Base-by-base conservation (phyloP, 2,329 filamentous ascomycete species). In the Malbranchea cinnamomea region DNA sequence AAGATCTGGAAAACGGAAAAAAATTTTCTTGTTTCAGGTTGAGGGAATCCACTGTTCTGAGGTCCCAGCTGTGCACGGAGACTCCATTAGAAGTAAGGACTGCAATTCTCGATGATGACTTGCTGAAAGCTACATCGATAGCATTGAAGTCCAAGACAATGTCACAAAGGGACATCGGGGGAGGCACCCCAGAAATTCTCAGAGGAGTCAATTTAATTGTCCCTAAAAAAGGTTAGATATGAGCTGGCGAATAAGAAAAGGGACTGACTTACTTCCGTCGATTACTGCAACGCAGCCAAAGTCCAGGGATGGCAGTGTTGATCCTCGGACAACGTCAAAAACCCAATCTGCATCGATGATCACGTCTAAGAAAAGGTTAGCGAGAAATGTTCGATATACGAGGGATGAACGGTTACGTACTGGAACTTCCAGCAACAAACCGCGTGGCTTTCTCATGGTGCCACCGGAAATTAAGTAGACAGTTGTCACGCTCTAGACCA, bases 81-180 rank as follows among this genome's bases (percentile, higher is more conserved):
- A 93, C 58, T 2, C 69, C 71, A 10, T 57, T 48, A 16, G 68
- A 63, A 42, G 84, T 79, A 12, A 94, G 60, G 6, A 91, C 68
- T 3, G 74, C 82, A 47, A 95, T 65, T 5, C 63, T 62, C 1
- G 64, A 65, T 28, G 77, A 74, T 27, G 67, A 65, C 9, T 62
- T 63, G 28, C 72, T 78, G 41, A 94, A 74, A 0, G 77, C 72
- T 30, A 89, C 71, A 54, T 94, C 84, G 11, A 81, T 57, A 2
- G 73, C 67, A 31, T 76, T 74, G 0, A 65, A 65, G 9, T 68
- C 60, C 16, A 78, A 54, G 8, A 59, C 45, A 11, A 94, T 45
- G 34, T 91, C 80, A 41, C 78, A 78, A 38, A 87, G 65, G 10
- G 83, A 74, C 84, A 95, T 94, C 1, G 89, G 89, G 16, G 89